phyloP scores from a whole-genome alignment of 345 rosid genomes.

The Citrus maxima region DNA sequence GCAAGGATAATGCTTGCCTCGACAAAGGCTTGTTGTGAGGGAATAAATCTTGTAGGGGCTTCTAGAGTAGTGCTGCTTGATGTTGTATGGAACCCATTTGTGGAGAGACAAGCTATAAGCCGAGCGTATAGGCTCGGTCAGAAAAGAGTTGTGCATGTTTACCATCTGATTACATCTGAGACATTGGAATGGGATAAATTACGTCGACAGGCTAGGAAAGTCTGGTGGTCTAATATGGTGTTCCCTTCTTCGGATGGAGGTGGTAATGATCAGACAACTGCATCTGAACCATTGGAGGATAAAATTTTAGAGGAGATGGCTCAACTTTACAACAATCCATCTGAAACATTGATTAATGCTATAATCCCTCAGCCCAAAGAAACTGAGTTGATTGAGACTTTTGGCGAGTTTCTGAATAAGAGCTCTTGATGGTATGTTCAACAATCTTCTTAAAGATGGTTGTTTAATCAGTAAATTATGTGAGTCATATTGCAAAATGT shows the following conservation, averaged over 20 bases:
- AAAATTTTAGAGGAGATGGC: constrained; percentile 33
- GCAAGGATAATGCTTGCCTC: constrained; percentile 76
- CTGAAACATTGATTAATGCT: constrained; percentile 18
- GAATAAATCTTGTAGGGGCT: constrained; percentile 76
- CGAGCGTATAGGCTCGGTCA: constrained; percentile 79
- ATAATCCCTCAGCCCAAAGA: constrained; percentile 33
- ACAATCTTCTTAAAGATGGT: background rate
- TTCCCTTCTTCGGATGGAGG: constrained; percentile 31
- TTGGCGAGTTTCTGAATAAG: constrained; percentile 6
- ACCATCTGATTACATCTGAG: constrained; percentile 57
- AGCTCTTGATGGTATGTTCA: background rate
- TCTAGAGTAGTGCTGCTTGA: constrained; percentile 84
- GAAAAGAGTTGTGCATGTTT: constrained; percentile 51
- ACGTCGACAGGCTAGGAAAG: constrained; percentile 46
- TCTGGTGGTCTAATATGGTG: constrained; percentile 47
- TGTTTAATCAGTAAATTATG: background rate
- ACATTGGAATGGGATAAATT: constrained; percentile 55
- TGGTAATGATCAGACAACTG: background rate
- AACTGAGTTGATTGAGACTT: constrained; percentile 15
- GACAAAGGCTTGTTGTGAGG: constrained; percentile 67
- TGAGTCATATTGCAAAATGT: background rate
- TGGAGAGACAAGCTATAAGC: constrained; percentile 82
- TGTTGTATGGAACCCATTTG: constrained; percentile 85
- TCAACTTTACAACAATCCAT: constrained; percentile 1
- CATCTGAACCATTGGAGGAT: constrained; percentile 20